Evolutionary conservation across 1,139 yeast species (phyloP).

Genomic region (Pichia sp.): DNA sequence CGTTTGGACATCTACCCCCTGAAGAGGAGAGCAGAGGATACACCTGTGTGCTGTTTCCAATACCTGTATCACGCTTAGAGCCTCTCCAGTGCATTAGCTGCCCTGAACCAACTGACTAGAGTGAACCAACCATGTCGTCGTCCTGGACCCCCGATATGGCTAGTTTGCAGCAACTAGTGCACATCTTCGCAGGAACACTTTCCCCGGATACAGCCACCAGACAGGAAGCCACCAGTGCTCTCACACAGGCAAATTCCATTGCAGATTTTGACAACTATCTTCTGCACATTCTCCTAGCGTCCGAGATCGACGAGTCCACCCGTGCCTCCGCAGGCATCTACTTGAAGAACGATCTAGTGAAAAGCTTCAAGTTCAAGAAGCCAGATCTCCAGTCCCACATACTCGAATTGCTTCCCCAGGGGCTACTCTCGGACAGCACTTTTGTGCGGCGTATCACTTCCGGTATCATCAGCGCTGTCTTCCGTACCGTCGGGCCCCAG

Average conservation of each 20-base stretch:
- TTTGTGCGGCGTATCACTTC: slow-evolving; percentile 86
- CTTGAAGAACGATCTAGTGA: slow-evolving; percentile 62
- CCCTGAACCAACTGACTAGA: neutral
- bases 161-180: slow-evolving; percentile 58
- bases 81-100: neutral
- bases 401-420: slow-evolving; percentile 60
- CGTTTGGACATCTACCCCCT: no score
- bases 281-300: slow-evolving; percentile 62
- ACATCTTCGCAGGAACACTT: slow-evolving; percentile 62
- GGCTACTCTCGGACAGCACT: slow-evolving; percentile 55
- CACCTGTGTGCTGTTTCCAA: no score
- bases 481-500: slow-evolving; percentile 63
- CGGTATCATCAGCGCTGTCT: slow-evolving; percentile 79
- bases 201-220: slow-evolving; percentile 54
- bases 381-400: slow-evolving; percentile 48
- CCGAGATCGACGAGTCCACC: slow-evolving; percentile 40
- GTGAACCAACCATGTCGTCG: slow-evolving; percentile 12
- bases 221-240: slow-evolving; percentile 57
- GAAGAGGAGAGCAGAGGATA: no score
- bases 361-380: slow-evolving; percentile 31
- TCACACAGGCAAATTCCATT: slow-evolving; percentile 61
- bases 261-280: slow-evolving; percentile 80
- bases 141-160: slow-evolving; percentile 61
- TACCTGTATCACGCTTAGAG: neutral
- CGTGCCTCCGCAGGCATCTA: slow-evolving; percentile 88